Conservation (phyloP, 192 early-diverging fungal genomes). For the Coemansia aciculifera region DNA sequence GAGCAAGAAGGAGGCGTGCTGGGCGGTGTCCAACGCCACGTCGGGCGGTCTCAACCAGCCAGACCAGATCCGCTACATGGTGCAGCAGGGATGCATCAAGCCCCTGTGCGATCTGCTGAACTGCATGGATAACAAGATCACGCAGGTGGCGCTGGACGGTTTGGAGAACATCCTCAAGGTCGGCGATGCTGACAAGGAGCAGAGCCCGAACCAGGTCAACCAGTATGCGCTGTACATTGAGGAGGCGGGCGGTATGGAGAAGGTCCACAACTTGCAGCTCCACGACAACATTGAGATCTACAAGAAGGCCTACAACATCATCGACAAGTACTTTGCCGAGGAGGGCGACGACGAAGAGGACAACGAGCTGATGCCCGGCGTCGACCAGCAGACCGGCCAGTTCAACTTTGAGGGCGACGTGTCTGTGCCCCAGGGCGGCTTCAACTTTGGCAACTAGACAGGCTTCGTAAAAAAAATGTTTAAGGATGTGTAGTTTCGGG, state of each 20-base stretch:
- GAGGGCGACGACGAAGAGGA: slow-evolving; percentile 76
- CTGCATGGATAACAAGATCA: slow-evolving; percentile 94
- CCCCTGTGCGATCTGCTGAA: slow-evolving; percentile 92
- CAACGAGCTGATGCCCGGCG: slow-evolving; percentile 64
- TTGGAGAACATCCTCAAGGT: slow-evolving; percentile 98
- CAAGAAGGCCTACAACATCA: slow-evolving; percentile 92
- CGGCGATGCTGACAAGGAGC: slow-evolving; percentile 81
- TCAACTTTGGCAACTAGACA: slow-evolving; percentile 67
- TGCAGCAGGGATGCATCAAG: slow-evolving; percentile 89
- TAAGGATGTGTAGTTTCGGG: not conserved
- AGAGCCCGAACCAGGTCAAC: slow-evolving; percentile 63
- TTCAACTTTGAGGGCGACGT: slow-evolving; percentile 78
- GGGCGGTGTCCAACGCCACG: slow-evolving; percentile 98
- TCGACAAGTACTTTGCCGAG: slow-evolving; percentile 94
- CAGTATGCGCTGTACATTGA: slow-evolving; percentile 89
- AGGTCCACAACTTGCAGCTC: slow-evolving; percentile 90
- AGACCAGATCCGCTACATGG: slow-evolving; percentile 92
- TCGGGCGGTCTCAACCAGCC: slow-evolving; percentile 89
- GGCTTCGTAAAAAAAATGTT: no score
- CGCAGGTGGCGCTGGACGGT: slow-evolving; percentile 95
- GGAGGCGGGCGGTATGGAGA: slow-evolving; percentile 92
- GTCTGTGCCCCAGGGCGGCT: slow-evolving; percentile 73
- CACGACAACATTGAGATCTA: slow-evolving; percentile 98
- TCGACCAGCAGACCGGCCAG: slow-evolving; percentile 72
- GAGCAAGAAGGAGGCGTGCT: slow-evolving; percentile 99